Percentiles rank a stretch among this genome's conserved stretches.
These are phyloP conservation scores for Trichocladium antarcticum DNA, from an alignment of 495 filamentous ascomycete species.

Conservation along the genomic window DNA sequence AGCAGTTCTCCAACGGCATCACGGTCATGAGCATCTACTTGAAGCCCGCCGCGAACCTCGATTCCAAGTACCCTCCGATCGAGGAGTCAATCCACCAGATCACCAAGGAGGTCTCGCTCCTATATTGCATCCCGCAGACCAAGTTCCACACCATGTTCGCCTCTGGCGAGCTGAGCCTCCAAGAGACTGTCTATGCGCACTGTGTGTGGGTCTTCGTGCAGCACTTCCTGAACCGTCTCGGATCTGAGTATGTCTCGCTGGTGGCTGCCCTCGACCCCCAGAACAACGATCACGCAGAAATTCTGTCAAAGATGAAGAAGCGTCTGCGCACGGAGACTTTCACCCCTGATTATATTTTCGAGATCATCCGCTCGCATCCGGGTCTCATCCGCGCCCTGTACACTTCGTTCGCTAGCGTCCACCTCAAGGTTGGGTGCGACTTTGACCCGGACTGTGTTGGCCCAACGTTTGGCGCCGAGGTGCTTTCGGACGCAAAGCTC, in stretches of 20 bases:
- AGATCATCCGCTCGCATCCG: constrained; percentile 90
- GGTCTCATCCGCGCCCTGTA: constrained; percentile 81
- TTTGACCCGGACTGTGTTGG: constrained; percentile 68
- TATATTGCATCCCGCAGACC: constrained; percentile 97
- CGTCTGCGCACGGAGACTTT: constrained; percentile 92
- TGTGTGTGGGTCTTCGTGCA: constrained; percentile 95
- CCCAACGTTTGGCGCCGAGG: constrained; percentile 51
- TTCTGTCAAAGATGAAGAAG: constrained; percentile 91
- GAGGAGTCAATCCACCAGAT: constrained; percentile 96
- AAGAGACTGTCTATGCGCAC: constrained; percentile 95
- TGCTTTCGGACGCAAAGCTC: constrained; percentile 67
- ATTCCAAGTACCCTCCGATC: constrained; percentile 46
- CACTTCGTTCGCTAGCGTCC: constrained; percentile 79
- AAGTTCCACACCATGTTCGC: constrained; percentile 85
- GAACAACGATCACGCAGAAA: constrained; percentile 73
- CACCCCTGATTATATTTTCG: constrained; percentile 91
- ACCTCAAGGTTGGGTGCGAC: constrained; percentile 71
- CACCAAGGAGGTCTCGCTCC: constrained; percentile 91
- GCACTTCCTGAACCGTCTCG: constrained; percentile 92
- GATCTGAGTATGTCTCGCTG: constrained; percentile 81
- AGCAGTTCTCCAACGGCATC: constrained; percentile 98
- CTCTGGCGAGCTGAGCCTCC: constrained; percentile 76
- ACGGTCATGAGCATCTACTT: constrained; percentile 93
- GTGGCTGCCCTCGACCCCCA: constrained; percentile 62
- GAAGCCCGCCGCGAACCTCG: constrained; percentile 50